Conservation (phyloP, 2,329 filamentous ascomycete genomes). For the Chalaropsis thielavioides region DNA sequence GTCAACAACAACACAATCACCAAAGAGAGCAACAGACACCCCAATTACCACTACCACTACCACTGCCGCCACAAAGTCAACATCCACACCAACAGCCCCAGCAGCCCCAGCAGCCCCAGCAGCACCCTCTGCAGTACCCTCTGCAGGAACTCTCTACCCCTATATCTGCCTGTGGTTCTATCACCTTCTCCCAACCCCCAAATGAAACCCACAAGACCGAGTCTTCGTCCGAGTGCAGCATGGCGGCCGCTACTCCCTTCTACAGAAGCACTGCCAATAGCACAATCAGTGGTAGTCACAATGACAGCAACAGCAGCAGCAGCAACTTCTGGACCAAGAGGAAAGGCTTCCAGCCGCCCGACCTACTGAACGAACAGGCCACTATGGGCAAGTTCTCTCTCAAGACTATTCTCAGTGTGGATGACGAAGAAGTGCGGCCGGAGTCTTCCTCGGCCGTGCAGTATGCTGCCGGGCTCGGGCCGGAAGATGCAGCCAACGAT, state of each 20-base stretch:
- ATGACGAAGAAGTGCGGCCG: slow-evolving; percentile 10
- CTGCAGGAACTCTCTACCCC: slow-evolving; percentile 5
- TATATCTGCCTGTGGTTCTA: neutral
- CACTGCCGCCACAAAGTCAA: neutral
- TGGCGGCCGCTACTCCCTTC: neutral
- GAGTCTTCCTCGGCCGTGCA: neutral
- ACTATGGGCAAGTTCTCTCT: slow-evolving; percentile 26
- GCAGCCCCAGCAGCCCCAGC: neutral
- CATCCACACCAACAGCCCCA: neutral
- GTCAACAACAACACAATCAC: neutral
- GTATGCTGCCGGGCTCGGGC: neutral
- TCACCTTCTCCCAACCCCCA: neutral
- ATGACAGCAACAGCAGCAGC: neutral
- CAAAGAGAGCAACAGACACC: neutral
- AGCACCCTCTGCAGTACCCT: neutral
- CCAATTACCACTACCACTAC: neutral
- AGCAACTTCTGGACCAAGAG: slow-evolving; percentile 15
- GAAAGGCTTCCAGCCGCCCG: slow-evolving; percentile 24
- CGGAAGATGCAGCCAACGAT: slow-evolving; percentile 9
- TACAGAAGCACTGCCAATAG: slow-evolving; percentile 10
- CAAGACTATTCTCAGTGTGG: slow-evolving; percentile 23
- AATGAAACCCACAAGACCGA: slow-evolving; percentile 7
- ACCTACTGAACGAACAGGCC: slow-evolving; percentile 25
- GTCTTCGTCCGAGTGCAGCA: slow-evolving; percentile 7
- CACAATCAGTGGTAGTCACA: neutral